Conservation (phyloP, 192 early-diverging fungal genomes). For the Podila verticillata region DNA sequence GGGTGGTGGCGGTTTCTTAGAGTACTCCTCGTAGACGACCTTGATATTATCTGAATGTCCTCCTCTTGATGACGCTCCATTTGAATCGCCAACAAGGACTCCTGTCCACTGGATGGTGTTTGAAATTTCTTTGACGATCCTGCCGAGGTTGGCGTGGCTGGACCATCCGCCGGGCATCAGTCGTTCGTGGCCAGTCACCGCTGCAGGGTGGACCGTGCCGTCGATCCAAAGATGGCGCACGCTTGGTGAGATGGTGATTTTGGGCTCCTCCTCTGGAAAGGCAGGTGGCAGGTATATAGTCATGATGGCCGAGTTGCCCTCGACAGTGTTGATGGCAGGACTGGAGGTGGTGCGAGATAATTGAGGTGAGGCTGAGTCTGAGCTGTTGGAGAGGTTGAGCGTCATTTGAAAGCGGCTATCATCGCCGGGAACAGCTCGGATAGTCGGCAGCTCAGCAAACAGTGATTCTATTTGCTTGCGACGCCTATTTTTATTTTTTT, state of each 20-base stretch:
- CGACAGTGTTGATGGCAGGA: not conserved
- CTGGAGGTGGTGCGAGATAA: not conserved
- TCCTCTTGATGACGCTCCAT: slow-evolving; percentile 13
- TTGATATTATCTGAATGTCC: slow-evolving; percentile 16
- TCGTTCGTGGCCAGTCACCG: slow-evolving; percentile 58
- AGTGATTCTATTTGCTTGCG: slow-evolving; percentile 45
- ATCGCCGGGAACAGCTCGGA: slow-evolving; percentile 26
- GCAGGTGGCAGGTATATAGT: slow-evolving; percentile 56
- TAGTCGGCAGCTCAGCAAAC: slow-evolving; percentile 31
- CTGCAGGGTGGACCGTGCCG: slow-evolving; percentile 31
- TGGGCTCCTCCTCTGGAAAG: slow-evolving; percentile 65
- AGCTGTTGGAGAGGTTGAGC: slow-evolving; percentile 4
- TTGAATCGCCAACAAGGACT: slow-evolving; percentile 23
- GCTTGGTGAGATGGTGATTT: slow-evolving; percentile 59
- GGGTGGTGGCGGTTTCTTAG: slow-evolving; percentile 44
- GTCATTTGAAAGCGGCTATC: slow-evolving; percentile 37
- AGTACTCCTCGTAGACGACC: slow-evolving; percentile 49
- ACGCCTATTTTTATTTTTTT: no score
- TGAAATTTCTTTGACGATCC: slow-evolving; percentile 63
- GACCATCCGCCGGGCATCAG: slow-evolving; percentile 54
- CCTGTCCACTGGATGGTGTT: slow-evolving; percentile 53
- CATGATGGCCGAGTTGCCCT: slow-evolving; percentile 15
- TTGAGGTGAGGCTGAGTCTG: not conserved
- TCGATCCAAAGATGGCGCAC: slow-evolving; percentile 67
- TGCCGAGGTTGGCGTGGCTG: slow-evolving; percentile 55